These are phyloP conservation scores for Cutaneotrichosporon spelunceum DNA, from an alignment of 1,284 basidiomycete species.

Conservation along the genomic window DNA sequence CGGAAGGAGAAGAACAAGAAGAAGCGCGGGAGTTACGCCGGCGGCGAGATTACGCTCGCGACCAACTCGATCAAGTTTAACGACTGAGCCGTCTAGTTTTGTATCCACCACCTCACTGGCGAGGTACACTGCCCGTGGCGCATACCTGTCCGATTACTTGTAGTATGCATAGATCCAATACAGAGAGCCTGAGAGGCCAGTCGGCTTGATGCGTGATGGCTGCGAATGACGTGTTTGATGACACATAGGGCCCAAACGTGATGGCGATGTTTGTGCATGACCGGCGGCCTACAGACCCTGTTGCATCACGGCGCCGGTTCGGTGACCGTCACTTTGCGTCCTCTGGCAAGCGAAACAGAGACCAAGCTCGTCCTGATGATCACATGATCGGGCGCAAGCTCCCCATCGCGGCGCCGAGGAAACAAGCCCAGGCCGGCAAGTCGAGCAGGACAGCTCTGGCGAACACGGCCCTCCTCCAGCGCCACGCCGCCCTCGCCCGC, in stretches of 20 bases:
- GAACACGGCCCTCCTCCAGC: background rate
- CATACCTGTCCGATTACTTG: background rate
- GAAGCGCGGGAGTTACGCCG: slow-evolving; percentile 87
- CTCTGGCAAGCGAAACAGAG: background rate
- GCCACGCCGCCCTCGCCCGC: too few relatives aligned
- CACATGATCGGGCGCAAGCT: slow-evolving; percentile 1
- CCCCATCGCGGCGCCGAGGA: background rate
- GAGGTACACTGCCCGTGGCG: background rate
- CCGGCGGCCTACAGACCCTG: too few relatives aligned
- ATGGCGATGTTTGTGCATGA: background rate
- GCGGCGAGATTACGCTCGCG: slow-evolving; percentile 85
- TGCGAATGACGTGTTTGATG: background rate
- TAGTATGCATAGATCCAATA: slow-evolving; percentile 9
- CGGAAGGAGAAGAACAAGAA: slow-evolving; percentile 99
- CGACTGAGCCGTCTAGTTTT: slow-evolving; percentile 30
- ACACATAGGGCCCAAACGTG: background rate
- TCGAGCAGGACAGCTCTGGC: background rate
- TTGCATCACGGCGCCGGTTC: too few relatives aligned
- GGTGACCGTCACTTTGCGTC: background rate
- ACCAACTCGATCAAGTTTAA: slow-evolving; percentile 81
- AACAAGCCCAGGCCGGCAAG: slow-evolving; percentile 2
- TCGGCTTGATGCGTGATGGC: background rate
- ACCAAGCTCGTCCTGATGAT: background rate
- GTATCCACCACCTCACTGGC: background rate
- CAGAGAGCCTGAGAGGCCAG: background rate